phyloP scores from a whole-genome alignment of 1,284 basidiomycete species.

The Melampsora larici-populina region DNA sequence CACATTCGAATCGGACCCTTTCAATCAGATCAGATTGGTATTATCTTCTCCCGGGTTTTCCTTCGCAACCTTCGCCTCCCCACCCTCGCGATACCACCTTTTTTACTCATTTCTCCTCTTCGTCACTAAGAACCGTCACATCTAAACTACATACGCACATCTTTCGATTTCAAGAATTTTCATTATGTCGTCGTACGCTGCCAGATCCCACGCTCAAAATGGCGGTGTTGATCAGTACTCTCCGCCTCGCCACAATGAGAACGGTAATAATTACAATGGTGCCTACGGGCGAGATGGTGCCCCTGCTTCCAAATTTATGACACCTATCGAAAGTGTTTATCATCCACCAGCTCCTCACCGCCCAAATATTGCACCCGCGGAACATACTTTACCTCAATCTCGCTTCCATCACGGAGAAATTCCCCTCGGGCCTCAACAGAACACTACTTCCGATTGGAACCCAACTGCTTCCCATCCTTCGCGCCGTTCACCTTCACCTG shows the following conservation, averaged over 20 bases:
- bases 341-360: conserved; percentile 15
- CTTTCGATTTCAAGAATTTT: too few species aligned
- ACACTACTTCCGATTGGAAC: conserved; percentile 2
- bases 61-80: too few species aligned
- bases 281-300: conserved; percentile 37
- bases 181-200: too few species aligned
- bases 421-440: neutral
- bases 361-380: conserved; percentile 21
- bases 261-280: conserved; percentile 7
- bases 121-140: too few species aligned
- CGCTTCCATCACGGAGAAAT: neutral
- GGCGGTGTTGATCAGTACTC: neutral
- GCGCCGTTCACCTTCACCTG: neutral
- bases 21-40: too few species aligned
- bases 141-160: too few species aligned
- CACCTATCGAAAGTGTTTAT: neutral
- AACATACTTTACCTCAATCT: conserved; percentile 13
- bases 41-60: too few species aligned
- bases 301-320: conserved; percentile 37
- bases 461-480: neutral
- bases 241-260: neutral
- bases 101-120: too few species aligned
- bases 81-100: too few species aligned
- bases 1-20: too few species aligned
- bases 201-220: too few species aligned